Conservation (phyloP, 768 basidiomycete genomes). For the Boletus eberwhitei region DNA sequence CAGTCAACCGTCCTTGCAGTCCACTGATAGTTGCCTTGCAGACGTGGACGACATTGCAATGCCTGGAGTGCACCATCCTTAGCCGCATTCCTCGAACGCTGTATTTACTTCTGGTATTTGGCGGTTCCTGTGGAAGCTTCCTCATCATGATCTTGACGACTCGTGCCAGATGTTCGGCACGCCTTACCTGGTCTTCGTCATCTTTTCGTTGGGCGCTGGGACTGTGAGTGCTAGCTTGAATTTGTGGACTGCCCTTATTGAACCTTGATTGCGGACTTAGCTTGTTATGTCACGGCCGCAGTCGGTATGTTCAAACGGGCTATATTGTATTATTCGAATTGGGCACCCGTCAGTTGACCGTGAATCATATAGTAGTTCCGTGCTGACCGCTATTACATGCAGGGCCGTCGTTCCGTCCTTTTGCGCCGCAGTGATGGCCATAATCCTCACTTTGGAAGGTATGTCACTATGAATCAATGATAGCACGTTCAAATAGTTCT, state of each 20-base stretch:
- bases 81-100: slow-evolving; percentile 26
- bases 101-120: slow-evolving; percentile 24
- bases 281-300: slow-evolving; percentile 14
- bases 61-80: slow-evolving; percentile 14
- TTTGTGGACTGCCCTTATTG: slow-evolving; percentile 12
- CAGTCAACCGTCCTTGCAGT: background rate
- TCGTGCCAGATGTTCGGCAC: slow-evolving; percentile 33
- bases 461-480: background rate
- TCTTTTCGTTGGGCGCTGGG: slow-evolving; percentile 38
- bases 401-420: slow-evolving; percentile 41
- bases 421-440: slow-evolving; percentile 37
- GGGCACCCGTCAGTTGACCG: slow-evolving; percentile 36
- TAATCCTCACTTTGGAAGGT: slow-evolving; percentile 49
- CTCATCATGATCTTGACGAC: slow-evolving; percentile 9
- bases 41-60: slow-evolving; percentile 38
- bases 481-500: background rate
- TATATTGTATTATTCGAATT: slow-evolving; percentile 46
- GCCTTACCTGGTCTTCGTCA: slow-evolving; percentile 42
- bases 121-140: background rate
- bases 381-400: slow-evolving; percentile 18
- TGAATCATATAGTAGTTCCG: background rate
- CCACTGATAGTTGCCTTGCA: slow-evolving; percentile 16
- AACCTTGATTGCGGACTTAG: slow-evolving; percentile 11
- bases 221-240: slow-evolving; percentile 32
- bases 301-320: slow-evolving; percentile 35